Base-by-base conservation (phyloP, 257 asterid genomes). In the Fraxinus pennsylvanica region DNA sequence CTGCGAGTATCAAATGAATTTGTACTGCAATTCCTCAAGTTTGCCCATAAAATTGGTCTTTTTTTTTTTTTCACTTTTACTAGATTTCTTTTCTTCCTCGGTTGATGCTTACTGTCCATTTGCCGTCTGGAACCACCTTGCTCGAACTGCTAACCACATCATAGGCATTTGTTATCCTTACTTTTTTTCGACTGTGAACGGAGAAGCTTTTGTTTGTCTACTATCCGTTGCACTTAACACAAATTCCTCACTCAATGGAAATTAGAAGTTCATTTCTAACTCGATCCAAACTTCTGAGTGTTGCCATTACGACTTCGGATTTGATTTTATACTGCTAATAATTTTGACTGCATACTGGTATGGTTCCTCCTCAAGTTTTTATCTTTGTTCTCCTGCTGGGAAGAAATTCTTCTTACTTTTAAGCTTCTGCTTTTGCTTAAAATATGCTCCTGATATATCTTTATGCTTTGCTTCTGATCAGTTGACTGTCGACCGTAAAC, bases 231-330 rank as follows among this genome's bases (percentile, higher is more conserved):
- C 54, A 9, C 43, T 61, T 45, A 19, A 47, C 43, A 21, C 9
- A 17, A 39, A 45, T 71, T 4, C 38, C n/a, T 67, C n/a, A 39
- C 30, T 63, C 33, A 35, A 3, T 80, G 78, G 54, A 71, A 73
- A 21, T 68, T 33, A 4, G 32, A 66, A 65, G 82, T 72, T 66
- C 74, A 59, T 79, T 68, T 41, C 71, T 21, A 15, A 63, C 15
- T 25, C 9, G 33, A 63, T 63, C 35, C 33, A 63, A 63, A 7
- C 27, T 63, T 63, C 6, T 25, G 69, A 22, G 15, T 25, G 69
- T 63, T 61, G 68, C 6, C 68, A 22, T 61, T 22, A 22, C 1
- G 25, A 8, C 68, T 61, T 25, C 6, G 6, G 32, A 25, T 2
- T 25, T 63, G 35, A 19, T 30, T 30, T 30, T 2, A 30, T 30